These are phyloP conservation scores for Podila minutissima DNA, from an alignment of 192 early-diverging fungal species.

Conservation along the genomic window DNA sequence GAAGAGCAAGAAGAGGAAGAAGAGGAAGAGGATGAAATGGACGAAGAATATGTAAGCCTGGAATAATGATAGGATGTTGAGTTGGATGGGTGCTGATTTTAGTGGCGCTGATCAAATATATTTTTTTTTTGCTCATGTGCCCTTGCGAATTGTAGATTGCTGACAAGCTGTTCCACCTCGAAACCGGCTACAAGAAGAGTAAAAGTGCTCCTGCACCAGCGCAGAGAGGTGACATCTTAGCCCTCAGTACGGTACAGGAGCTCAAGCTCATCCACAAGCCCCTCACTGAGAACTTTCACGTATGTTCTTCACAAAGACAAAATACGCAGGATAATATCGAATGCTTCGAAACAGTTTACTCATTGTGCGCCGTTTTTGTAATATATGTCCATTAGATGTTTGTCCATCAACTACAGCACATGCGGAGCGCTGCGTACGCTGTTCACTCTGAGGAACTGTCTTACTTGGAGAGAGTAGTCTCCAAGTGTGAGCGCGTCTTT, in stretches of 20 bases:
- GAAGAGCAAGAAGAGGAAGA: conserved; percentile 10
- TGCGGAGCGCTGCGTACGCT: conserved; percentile 11
- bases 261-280: conserved; percentile 20
- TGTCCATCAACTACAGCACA: conserved; percentile 12
- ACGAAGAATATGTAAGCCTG: conserved; percentile 24
- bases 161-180: conserved; percentile 9
- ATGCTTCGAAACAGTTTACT: neutral
- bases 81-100: too few relatives aligned
- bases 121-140: neutral
- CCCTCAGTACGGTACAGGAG: conserved; percentile 10
- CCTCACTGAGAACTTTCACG: conserved; percentile 29
- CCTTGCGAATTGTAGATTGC: conserved; percentile 5
- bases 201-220: neutral
- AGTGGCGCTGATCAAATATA: too few relatives aligned
- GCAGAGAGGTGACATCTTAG: neutral
- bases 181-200: conserved; percentile 13
- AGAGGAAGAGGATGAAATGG: conserved; percentile 9
- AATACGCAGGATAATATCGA: neutral
- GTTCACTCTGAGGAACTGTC: conserved; percentile 11
- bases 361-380: neutral
- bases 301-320: neutral
- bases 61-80: too few relatives aligned
- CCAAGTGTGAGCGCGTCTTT: conserved; percentile 34
- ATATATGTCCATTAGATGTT: neutral
- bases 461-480: neutral